Base-by-base conservation (phyloP, 371 early-diverging fungal species). In the Mortierella sp. region DNA sequence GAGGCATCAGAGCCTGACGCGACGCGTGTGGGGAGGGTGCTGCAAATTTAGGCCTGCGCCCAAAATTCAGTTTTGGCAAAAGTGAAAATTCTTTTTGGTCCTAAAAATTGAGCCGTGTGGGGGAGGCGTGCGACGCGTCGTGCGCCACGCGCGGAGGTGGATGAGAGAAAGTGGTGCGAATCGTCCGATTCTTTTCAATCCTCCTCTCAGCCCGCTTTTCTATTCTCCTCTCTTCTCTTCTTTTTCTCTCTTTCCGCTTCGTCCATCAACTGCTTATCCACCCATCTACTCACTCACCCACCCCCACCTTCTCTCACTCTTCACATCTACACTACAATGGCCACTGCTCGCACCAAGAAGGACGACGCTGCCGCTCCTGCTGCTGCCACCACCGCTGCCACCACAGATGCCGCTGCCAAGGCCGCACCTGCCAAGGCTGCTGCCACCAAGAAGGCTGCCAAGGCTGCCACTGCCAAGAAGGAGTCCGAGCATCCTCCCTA, bases 401-500 rank as follows among this genome's bases (percentile, higher is more conserved):
- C 52, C 51, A 47, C 67, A 39, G 66, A 61, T 40, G 57, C 70
- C 31, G 48, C 79, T 41, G 64, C 53, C 41, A 50, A 71, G 39
- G 63, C 63, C 41, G 64, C 64, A 47, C 62, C 71, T 60, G 60
- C 41, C 44, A 68, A 61, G 59, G 60, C 71, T 41, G 60, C 69
- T 40, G 43, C 73, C 40, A 60, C 64, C 48, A 71, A 69, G 70
- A 71, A 71, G 67, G 57, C 71, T 34, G 34, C 34, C 51, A 67
- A 70, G 74, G 60, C 67, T 41, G 48, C 81, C 40, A 43, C 70
- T 28, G 47, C 80, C 60, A 78, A 71, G 68, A 78, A 78, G 80
- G 65, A 67, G 52, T 67, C 83, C 48, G 77, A 72, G 59, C 84
- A 85, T 67, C 88, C 88, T 44, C 57, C 79, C 27, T 88, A 82